Evolutionary conservation across 139 green algal species (phyloP), one percentile per base, ranked within the genome.

Genomic region (Zygnema cylindricum): DNA sequence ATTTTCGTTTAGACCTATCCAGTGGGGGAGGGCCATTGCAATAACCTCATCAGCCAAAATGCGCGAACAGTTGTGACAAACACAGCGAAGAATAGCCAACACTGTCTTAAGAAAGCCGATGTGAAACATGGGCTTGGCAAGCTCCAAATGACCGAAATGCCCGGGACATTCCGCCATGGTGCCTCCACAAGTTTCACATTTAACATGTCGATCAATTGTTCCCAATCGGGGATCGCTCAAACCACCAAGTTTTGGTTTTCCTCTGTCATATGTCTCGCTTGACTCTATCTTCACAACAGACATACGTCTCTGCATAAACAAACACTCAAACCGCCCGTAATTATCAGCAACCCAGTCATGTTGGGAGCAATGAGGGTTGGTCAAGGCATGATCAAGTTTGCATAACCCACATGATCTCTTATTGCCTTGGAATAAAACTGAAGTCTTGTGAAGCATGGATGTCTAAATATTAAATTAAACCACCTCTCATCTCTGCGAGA

Each of bases 131-230:
- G 98, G 97, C 89, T 97, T 95, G 30, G 96, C 96, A 39, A 99
- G 94, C 89, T 98, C 96, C 38, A 99, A 95, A 94, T 99, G 97
- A 7, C 97, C 97, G 93, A 99, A 99, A 90, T 99, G 97, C 1
- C 97, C 97, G 0, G 98, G 98, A 86, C 95, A 99, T 83, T 99
- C 96, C 69, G 95, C 84, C 23, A 76, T 88, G 76, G 76, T 40
- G 39, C 79, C 43, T 22, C 76, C 77, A 69, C 89, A 92, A 1
- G 92, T 94, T 30, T 78, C 73, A 63, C 93, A 95, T 76, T 90
- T 88, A 25, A 94, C 33, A 32, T 38, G 54, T 2, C 87, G 71
- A 82, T 95, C 93, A 93, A 99, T 97, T 0, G 96, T 99, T 36
- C 97, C 97, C 95, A 99, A 92, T 35, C 94, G 93, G 22, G 94